Percentiles rank a stretch among this genome's conserved stretches.
Conservation (phyloP, 148 eudicot species). For the Euryodendron excelsum region DNA sequence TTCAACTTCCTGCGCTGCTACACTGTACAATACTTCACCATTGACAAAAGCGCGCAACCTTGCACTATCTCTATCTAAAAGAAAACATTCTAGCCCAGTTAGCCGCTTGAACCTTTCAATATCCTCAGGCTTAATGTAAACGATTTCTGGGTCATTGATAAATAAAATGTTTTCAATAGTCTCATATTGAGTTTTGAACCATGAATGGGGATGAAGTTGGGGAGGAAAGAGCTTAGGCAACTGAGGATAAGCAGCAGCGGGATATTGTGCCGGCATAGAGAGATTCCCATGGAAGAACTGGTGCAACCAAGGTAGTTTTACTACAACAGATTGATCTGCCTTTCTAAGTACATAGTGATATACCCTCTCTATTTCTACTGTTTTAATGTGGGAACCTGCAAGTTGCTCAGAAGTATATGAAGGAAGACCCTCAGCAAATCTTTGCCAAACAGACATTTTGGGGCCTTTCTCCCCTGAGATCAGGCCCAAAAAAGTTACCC, state of each 20-base stretch:
- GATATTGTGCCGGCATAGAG: conserved; percentile 28
- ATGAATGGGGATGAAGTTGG: conserved; percentile 49
- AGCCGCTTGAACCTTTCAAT: conserved; percentile 65
- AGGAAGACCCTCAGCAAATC: conserved; percentile 57
- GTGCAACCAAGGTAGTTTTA: conserved; percentile 46
- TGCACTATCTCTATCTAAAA: conserved; percentile 37
- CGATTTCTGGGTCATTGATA: conserved; percentile 45
- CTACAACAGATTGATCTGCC: conserved; percentile 49
- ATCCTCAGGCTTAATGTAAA: conserved; percentile 42
- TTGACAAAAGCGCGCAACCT: conserved; percentile 20
- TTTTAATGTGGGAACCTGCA: conserved; percentile 50
- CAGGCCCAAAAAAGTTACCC: conserved; percentile 81
- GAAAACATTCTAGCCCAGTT: conserved; percentile 45
- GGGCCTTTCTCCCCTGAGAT: conserved; percentile 46
- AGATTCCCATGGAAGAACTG: conserved; percentile 60
- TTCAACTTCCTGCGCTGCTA: conserved; percentile 20
- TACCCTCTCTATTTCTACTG: conserved; percentile 55
- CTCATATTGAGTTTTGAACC: conserved; percentile 24
- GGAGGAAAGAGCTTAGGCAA: conserved; percentile 77
- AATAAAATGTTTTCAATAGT: conserved; percentile 50
- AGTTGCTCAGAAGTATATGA: conserved; percentile 52
- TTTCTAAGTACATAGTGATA: conserved; percentile 67
- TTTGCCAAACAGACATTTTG: conserved; percentile 61
- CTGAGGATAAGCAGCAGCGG: conserved; percentile 37
- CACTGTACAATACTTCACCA: conserved; percentile 20